Base-by-base conservation (phyloP, 257 asterid genomes). In the Solanum etuberosum region DNA sequence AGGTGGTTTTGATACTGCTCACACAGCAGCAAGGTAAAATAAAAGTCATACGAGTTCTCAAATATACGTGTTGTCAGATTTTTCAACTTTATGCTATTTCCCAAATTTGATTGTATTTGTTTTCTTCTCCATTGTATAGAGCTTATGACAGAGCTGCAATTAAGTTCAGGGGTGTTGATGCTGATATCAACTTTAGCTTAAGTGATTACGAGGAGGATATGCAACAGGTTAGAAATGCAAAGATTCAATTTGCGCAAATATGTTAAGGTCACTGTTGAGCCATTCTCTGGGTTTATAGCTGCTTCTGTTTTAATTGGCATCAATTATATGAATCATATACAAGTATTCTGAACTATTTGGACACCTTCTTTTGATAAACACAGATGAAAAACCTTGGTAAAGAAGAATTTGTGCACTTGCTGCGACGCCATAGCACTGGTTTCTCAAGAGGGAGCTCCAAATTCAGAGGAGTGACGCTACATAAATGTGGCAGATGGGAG, bases 1-100 rank as follows among this genome's bases (percentile, higher is more conserved):
- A 96, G 99, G 99, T 89, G 99, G 99, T 86, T 96, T 96, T 90
- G 98, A 96, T 88, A 94, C 98, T 80, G 97, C 98, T 87, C 93
- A 91, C 83, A 90, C 94, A 37, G 99, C 99, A 2, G 98, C 98
- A 34, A 95, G 98, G 99, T 95, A 90, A 87, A 51, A 4, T 37
- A 29, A 61, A 34, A 70, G 48, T 37, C 23, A 34, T 40, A 51
- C 9, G 40, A 12, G 31, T 12, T 63, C 85, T 27, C 67, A 80
- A 80, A 42, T 27, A 48, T 43, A 48, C 20, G 25, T 14, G 5
- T 48, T 27, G 15, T 77, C 61, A 43, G 16, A 2, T 27, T 78
- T 77, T 80, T 48, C 85, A 9, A 12, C 27, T 29, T 46, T 80
- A 9, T 63, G 27, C 31, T 42, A 8, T 78, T 42, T 78, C 63